These are phyloP conservation scores for Magnaporthiopsis rhizophila DNA, from an alignment of 2,329 filamentous ascomycete genomes.

Conservation along the genomic window DNA sequence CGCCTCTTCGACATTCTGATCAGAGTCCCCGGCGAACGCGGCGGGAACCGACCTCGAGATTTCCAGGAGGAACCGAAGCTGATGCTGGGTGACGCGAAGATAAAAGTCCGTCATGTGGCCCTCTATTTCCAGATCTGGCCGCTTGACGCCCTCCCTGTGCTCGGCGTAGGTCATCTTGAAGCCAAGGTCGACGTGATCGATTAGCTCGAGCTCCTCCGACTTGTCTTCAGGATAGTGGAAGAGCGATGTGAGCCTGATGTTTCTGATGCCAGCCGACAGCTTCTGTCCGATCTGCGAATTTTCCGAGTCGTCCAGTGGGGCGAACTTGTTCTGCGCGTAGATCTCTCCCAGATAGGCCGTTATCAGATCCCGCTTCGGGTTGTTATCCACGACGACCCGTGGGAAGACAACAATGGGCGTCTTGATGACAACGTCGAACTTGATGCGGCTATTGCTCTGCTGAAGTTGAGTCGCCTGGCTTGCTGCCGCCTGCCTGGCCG, in stretches of 20 bases:
- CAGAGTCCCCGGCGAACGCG: slow-evolving; percentile 70
- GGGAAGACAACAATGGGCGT: slow-evolving; percentile 97
- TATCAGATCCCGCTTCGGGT: slow-evolving; percentile 67
- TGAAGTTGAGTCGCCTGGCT: slow-evolving; percentile 91
- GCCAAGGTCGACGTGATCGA: slow-evolving; percentile 90
- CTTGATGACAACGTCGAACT: slow-evolving; percentile 87
- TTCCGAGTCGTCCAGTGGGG: slow-evolving; percentile 70
- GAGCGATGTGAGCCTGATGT: slow-evolving; percentile 82
- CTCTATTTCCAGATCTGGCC: slow-evolving; percentile 86
- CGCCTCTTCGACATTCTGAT: slow-evolving; percentile 65
- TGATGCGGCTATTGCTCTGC: slow-evolving; percentile 80
- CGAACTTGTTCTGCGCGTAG: slow-evolving; percentile 90
- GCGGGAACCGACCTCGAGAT: slow-evolving; percentile 81
- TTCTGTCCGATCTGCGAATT: slow-evolving; percentile 75
- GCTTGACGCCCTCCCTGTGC: slow-evolving; percentile 65
- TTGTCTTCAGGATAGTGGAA: slow-evolving; percentile 69
- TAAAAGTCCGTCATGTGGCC: slow-evolving; percentile 92
- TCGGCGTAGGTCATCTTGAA: slow-evolving; percentile 91
- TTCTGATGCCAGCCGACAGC: slow-evolving; percentile 81
- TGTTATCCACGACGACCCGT: slow-evolving; percentile 61
- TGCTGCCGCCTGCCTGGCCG: slow-evolving; percentile 86
- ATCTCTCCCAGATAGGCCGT: slow-evolving; percentile 96
- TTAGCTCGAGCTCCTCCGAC: slow-evolving; percentile 86
- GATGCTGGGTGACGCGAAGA: slow-evolving; percentile 78
- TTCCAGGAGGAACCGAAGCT: slow-evolving; percentile 82